Evolutionary conservation across 192 early-diverging fungal species (phyloP).

Genomic region (Dissophora ornata): DNA sequence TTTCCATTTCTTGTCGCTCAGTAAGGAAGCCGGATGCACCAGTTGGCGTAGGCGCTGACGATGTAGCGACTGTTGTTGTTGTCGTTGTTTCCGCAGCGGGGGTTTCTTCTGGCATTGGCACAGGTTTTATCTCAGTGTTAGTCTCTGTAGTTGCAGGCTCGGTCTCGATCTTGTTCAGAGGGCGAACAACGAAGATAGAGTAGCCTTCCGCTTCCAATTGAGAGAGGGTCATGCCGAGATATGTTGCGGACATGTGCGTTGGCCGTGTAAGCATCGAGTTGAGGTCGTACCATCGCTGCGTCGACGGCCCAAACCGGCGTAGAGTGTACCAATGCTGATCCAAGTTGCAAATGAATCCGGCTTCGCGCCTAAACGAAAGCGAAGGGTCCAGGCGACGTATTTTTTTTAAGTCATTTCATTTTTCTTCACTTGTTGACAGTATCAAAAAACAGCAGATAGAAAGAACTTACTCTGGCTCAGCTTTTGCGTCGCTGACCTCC

Average conservation of each 20-base stretch:
- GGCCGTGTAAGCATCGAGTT: conserved; percentile 67
- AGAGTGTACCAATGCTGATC: conserved; percentile 71
- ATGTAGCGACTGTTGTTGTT: neutral
- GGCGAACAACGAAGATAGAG: conserved; percentile 56
- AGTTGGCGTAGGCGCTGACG: too few relatives aligned
- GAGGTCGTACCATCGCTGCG: conserved; percentile 82
- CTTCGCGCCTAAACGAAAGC: conserved; percentile 50
- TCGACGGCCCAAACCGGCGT: conserved; percentile 70
- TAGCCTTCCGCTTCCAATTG: conserved; percentile 62
- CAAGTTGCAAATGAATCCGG: conserved; percentile 81
- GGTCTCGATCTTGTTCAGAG: neutral
- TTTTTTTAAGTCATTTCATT: too few relatives aligned
- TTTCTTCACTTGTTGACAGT: too few relatives aligned
- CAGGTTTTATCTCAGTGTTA: neutral
- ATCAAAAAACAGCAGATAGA: too few relatives aligned
- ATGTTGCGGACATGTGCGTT: conserved; percentile 74
- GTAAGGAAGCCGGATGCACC: conserved; percentile 8
- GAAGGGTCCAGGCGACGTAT: too few relatives aligned
- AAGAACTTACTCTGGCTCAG: conserved; percentile 65
- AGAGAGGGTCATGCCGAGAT: conserved; percentile 65
- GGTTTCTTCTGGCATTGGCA: neutral
- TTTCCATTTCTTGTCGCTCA: conserved; percentile 50
- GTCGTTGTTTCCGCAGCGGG: neutral
- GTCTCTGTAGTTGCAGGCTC: neutral
- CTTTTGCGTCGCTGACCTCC: conserved; percentile 54